Percentiles rank a stretch among this genome's conserved stretches.
Evolutionary conservation across 306 rosid genomes (phyloP).

Genomic region (Castanospermum australe): DNA sequence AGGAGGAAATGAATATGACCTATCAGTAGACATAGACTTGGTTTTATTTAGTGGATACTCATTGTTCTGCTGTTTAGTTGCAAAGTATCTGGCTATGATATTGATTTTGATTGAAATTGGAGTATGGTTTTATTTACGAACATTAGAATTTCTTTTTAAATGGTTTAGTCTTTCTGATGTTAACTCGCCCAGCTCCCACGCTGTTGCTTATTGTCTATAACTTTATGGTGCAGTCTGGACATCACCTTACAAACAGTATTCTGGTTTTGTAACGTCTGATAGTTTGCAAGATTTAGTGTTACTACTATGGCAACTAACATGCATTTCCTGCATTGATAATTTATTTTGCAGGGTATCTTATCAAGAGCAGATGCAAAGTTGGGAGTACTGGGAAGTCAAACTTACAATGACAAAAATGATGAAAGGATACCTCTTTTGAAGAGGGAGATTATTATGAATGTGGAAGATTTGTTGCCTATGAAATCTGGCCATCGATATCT

Average conservation of each 20-base stretch:
- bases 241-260: neutral
- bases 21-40: too few relatives aligned
- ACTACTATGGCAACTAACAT: neutral
- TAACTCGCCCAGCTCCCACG: neutral
- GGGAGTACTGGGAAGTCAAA: constrained; percentile 30
- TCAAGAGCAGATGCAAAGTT: constrained; percentile 36
- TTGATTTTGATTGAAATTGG: neutral
- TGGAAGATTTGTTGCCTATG: constrained; percentile 50
- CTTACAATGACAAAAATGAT: constrained; percentile 37
- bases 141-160: neutral
- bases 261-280: constrained; percentile 5
- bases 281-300: neutral
- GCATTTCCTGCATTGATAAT: constrained; percentile 8
- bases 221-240: neutral
- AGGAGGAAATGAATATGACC: too few relatives aligned
- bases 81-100: neutral
- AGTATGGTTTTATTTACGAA: neutral
- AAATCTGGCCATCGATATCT: constrained; percentile 20
- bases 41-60: neutral
- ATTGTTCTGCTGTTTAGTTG: neutral
- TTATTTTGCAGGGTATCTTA: constrained; percentile 55
- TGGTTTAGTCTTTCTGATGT: neutral
- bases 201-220: neutral
- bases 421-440: constrained; percentile 58
- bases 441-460: constrained; percentile 41